Conservation (phyloP, 345 rosid species). For the Eucalyptus marginata region DNA sequence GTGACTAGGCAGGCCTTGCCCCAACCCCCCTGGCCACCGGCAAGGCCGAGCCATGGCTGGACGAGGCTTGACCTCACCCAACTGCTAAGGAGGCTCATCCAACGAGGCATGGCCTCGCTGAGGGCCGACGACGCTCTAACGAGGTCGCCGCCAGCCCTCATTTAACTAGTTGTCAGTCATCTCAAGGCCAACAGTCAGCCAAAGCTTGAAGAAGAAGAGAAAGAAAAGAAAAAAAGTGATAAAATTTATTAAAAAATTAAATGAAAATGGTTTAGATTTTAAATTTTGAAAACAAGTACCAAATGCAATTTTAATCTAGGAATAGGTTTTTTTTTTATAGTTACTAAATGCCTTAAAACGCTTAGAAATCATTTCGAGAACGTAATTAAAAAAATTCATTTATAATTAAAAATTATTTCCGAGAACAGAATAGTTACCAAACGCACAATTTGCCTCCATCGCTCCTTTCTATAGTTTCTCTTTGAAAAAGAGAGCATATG, state of each 20-base stretch:
- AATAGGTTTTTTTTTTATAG: accelerated
- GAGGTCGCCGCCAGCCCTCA: too few species aligned
- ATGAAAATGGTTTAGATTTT: accelerated
- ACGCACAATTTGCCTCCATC: accelerated
- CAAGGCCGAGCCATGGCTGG: accelerated
- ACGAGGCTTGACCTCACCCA: accelerated
- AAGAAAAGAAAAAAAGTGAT: too few species aligned
- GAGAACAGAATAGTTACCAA: accelerated
- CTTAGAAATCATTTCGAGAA: accelerated
- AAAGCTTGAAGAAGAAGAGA: too few species aligned
- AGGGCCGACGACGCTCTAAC: accelerated
- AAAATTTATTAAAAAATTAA: too few species aligned
- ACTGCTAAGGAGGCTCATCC: accelerated
- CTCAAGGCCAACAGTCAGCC: accelerated
- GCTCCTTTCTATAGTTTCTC: not conserved
- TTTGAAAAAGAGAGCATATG: not conserved
- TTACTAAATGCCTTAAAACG: accelerated
- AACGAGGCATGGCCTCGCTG: accelerated
- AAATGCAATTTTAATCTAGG: accelerated
- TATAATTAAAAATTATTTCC: accelerated
- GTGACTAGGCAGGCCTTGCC: accelerated
- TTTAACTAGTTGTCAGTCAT: too few species aligned
- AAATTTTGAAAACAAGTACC: too few species aligned
- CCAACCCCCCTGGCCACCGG: accelerated
- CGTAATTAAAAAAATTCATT: too few species aligned